Conservation (phyloP, 495 filamentous ascomycete genomes). For the Rusavskia elegans region DNA sequence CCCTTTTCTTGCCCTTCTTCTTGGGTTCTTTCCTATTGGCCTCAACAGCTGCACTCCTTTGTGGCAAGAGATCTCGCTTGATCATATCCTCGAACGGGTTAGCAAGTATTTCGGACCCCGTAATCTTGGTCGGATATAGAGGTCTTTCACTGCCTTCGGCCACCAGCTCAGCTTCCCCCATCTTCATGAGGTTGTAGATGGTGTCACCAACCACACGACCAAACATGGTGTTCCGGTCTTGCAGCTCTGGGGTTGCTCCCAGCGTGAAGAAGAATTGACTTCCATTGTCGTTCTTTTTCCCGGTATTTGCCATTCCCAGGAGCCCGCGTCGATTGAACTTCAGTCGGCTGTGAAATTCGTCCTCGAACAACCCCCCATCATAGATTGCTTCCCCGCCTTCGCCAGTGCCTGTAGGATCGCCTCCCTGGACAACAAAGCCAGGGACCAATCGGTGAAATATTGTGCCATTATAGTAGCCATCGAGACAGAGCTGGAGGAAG, state of each 20-base stretch:
- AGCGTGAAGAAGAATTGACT: slow-evolving; percentile 97
- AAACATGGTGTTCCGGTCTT: slow-evolving; percentile 85
- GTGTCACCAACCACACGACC: slow-evolving; percentile 85
- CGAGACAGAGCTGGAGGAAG: slow-evolving; percentile 87
- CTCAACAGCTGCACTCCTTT: slow-evolving; percentile 22
- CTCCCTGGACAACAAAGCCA: slow-evolving; percentile 86
- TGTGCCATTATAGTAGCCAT: slow-evolving; percentile 85
- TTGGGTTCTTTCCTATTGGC: slow-evolving; percentile 22
- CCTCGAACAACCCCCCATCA: slow-evolving; percentile 65
- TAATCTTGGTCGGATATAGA: slow-evolving; percentile 72
- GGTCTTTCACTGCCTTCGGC: slow-evolving; percentile 66
- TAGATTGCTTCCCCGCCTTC: slow-evolving; percentile 85
- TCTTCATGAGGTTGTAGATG: slow-evolving; percentile 87
- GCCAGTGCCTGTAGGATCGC: slow-evolving; percentile 85
- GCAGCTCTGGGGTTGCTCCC: slow-evolving; percentile 63
- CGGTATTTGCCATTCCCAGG: slow-evolving; percentile 76
- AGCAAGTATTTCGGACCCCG: slow-evolving; percentile 64
- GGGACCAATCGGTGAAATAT: slow-evolving; percentile 88
- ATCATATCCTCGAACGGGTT: slow-evolving; percentile 85
- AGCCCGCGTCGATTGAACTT: slow-evolving; percentile 87
- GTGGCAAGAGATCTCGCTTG: slow-evolving; percentile 38
- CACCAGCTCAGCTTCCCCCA: slow-evolving; percentile 70
- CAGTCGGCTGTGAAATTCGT: slow-evolving; percentile 83
- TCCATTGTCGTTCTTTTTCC: slow-evolving; percentile 45
- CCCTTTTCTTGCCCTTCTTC: slow-evolving; percentile 65